phyloP scores from a whole-genome alignment of 257 asterid species.

The Phtheirospermum japonicum region DNA sequence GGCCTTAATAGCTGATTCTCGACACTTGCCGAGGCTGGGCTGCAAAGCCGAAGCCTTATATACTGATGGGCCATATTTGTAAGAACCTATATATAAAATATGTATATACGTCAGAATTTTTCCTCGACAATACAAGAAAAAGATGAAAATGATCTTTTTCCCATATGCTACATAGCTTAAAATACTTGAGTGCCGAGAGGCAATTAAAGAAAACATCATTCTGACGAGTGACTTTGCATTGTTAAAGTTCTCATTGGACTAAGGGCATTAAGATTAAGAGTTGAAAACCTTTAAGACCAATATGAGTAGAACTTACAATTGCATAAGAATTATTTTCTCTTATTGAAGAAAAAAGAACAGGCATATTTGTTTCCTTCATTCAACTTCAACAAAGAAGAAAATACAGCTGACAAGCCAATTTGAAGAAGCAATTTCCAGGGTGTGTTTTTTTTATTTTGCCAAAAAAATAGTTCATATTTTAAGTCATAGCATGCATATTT shows the following conservation, averaged over 20 bases:
- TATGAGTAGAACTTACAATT: not conserved
- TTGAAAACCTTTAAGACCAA: not conserved
- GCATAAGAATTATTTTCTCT: not conserved
- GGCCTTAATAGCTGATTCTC: slow-evolving; percentile 65
- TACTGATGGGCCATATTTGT: slow-evolving; percentile 67
- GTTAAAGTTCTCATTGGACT: not conserved
- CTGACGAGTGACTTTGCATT: not conserved
- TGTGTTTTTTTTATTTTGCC: not conserved
- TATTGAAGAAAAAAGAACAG: slow-evolving; percentile 5
- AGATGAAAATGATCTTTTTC: not conserved
- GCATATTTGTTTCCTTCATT: not conserved
- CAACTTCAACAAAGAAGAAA: slow-evolving; percentile 1
- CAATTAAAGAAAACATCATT: not conserved
- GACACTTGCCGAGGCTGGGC: slow-evolving; percentile 66
- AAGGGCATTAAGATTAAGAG: not conserved
- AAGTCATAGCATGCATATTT: not conserved
- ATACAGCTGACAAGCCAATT: not conserved
- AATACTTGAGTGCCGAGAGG: not conserved
- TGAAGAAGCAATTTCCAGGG: not conserved
- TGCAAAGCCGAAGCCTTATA: slow-evolving; percentile 56
- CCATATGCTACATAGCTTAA: slow-evolving; percentile 7
- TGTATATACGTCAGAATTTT: slow-evolving; percentile 18
- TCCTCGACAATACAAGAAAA: not conserved
- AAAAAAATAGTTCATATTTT: not conserved
- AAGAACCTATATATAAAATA: slow-evolving; percentile 49